Percentiles rank a stretch among this genome's conserved stretches.
These are phyloP conservation scores for Dimargaris xerosporica DNA, from an alignment of 192 early-diverging fungal genomes.

Conservation along the genomic window DNA sequence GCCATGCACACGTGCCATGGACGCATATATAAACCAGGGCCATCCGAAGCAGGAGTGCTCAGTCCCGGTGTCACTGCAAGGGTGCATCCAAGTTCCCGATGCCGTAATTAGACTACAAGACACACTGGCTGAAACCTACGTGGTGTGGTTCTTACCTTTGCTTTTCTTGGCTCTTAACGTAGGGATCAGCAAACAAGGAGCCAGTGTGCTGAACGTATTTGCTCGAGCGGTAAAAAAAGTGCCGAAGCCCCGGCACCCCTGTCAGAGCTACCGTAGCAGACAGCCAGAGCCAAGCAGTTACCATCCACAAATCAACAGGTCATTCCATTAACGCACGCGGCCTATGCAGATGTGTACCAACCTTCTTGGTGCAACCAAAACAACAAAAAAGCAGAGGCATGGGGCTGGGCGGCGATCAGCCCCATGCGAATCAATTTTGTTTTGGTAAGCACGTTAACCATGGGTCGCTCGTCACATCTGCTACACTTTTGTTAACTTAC, in stretches of 20 bases:
- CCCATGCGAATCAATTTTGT: too few species aligned
- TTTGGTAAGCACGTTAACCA: too few species aligned
- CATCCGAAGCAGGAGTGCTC: constrained; percentile 14
- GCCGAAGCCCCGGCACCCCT: constrained; percentile 46
- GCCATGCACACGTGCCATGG: constrained; percentile 9
- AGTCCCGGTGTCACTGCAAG: too few species aligned
- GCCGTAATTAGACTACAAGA: too few species aligned
- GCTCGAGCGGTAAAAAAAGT: constrained; percentile 57
- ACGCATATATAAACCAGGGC: background rate
- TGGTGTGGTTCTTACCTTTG: constrained; percentile 33
- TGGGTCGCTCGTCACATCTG: too few species aligned
- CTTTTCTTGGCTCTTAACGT: constrained; percentile 32
- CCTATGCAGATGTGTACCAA: background rate
- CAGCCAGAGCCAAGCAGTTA: background rate
- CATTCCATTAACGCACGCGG: background rate
- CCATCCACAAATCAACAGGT: background rate
- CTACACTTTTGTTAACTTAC: too few species aligned
- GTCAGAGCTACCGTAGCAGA: constrained; percentile 27
- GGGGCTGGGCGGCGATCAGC: too few species aligned
- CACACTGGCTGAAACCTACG: too few species aligned
- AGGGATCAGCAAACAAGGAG: constrained; percentile 39
- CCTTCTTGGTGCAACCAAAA: too few species aligned
- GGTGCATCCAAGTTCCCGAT: too few species aligned
- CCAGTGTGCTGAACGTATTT: constrained; percentile 47
- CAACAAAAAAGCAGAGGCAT: too few species aligned